Conservation (phyloP, 1,139 yeast genomes). For the Blastobotrys proliferans region DNA sequence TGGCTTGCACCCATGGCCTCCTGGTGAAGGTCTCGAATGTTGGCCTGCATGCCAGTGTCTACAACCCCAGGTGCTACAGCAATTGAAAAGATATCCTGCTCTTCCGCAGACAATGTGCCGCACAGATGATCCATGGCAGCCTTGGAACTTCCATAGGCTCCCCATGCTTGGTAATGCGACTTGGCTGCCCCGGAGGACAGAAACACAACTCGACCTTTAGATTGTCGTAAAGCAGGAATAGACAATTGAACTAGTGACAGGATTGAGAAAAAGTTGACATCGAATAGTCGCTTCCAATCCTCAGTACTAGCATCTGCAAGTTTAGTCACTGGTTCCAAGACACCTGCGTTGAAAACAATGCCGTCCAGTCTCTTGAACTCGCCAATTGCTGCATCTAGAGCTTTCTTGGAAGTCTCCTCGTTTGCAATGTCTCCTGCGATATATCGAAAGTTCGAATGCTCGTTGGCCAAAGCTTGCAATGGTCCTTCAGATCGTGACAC, state of each 20-base stretch:
- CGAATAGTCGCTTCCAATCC: slow-evolving; percentile 63
- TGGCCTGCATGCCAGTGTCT: slow-evolving; percentile 78
- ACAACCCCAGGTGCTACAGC: slow-evolving; percentile 94
- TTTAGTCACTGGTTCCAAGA: slow-evolving; percentile 69
- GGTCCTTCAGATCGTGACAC: slow-evolving; percentile 62
- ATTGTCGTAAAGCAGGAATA: slow-evolving; percentile 53
- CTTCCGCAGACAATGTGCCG: slow-evolving; percentile 62
- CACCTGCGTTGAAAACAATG: slow-evolving; percentile 83
- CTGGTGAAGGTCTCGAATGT: slow-evolving; percentile 58
- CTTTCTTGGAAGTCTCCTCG: slow-evolving; percentile 35
- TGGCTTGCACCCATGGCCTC: slow-evolving; percentile 54
- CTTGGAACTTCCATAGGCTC: slow-evolving; percentile 84
- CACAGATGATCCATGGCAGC: slow-evolving; percentile 83
- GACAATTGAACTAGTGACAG: slow-evolving; percentile 51
- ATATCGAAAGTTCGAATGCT: slow-evolving; percentile 43
- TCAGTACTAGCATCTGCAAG: slow-evolving; percentile 47
- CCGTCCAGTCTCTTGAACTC: slow-evolving; percentile 64
- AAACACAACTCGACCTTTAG: slow-evolving; percentile 58
- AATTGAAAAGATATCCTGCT: slow-evolving; percentile 52
- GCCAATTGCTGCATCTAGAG: slow-evolving; percentile 47
- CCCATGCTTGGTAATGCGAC: slow-evolving; percentile 67
- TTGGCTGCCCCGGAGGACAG: slow-evolving; percentile 86
- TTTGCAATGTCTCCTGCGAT: slow-evolving; percentile 65
- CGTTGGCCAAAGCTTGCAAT: slow-evolving; percentile 39
- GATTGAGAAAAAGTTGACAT: slow-evolving; percentile 75